A percentile compares a stretch with the other conserved stretches of the same genome.
Conservation (phyloP, 179 eudicot species). For the Dionaea muscipula region DNA sequence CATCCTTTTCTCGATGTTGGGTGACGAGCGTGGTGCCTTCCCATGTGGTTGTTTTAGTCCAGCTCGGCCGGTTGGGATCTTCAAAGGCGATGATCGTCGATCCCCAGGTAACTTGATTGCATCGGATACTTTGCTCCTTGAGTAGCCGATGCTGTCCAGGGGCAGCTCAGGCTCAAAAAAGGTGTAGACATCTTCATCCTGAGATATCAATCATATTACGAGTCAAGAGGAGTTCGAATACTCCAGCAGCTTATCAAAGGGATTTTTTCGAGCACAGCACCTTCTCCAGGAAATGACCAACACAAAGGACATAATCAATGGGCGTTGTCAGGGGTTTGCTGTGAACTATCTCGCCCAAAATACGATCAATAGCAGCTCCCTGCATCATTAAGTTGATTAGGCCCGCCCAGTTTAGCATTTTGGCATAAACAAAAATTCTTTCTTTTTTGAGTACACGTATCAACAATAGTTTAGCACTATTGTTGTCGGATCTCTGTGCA, state of each 20-base stretch:
- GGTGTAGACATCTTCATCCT: slow-evolving; percentile 85
- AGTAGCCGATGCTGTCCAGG: slow-evolving; percentile 22
- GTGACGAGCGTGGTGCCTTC: slow-evolving; percentile 20
- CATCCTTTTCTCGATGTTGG: slow-evolving; percentile 28
- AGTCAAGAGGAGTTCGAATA: background rate
- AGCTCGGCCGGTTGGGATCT: slow-evolving; percentile 17
- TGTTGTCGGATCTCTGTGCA: no score
- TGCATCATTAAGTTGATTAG: slow-evolving; percentile 14
- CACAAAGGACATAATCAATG: slow-evolving; percentile 70
- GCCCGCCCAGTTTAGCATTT: background rate
- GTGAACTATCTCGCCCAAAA: slow-evolving; percentile 80
- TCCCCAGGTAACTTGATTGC: slow-evolving; percentile 25
- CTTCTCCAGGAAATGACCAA: slow-evolving; percentile 88
- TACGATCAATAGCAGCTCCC: slow-evolving; percentile 91
- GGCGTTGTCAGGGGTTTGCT: slow-evolving; percentile 60
- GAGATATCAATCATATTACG: slow-evolving; percentile 1
- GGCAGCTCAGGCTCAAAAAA: slow-evolving; percentile 97
- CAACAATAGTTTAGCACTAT: no score
- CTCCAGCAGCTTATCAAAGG: background rate
- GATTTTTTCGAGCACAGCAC: no score
- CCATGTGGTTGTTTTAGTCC: slow-evolving; percentile 28
- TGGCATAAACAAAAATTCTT: no score
- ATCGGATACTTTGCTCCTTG: slow-evolving; percentile 33
- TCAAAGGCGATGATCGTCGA: slow-evolving; percentile 20
- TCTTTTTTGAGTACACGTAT: no score